These are phyloP conservation scores for Porogramme epimiltina DNA, from an alignment of 1,284 basidiomycete genomes.

Conservation along the genomic window DNA sequence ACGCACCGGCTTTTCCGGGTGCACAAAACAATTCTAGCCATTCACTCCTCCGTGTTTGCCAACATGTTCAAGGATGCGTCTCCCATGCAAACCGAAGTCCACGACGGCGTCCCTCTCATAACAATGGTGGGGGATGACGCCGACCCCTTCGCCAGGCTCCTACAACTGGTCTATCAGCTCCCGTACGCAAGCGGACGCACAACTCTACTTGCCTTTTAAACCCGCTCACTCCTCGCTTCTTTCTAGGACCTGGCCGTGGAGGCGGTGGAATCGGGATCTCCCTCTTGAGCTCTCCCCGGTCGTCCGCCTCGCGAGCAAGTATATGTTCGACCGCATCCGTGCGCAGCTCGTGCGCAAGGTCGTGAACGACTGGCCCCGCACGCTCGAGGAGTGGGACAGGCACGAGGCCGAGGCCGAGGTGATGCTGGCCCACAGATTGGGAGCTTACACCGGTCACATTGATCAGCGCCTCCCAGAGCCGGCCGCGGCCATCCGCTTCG, in stretches of 20 bases:
- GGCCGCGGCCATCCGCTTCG: slow-evolving; percentile 53
- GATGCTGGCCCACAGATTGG: neutral
- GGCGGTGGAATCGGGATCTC: slow-evolving; percentile 14
- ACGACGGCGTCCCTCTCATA: neutral
- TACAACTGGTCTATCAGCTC: neutral
- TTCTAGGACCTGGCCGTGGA: neutral
- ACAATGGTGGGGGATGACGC: neutral
- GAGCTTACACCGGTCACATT: neutral
- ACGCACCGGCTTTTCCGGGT: neutral
- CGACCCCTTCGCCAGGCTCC: neutral
- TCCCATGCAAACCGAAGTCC: neutral
- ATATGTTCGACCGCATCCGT: slow-evolving; percentile 58
- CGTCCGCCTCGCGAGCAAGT: slow-evolving; percentile 70
- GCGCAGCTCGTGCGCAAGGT: slow-evolving; percentile 54
- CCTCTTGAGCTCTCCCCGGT: slow-evolving; percentile 45
- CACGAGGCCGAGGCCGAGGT: slow-evolving; percentile 13
- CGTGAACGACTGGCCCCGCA: slow-evolving; percentile 57
- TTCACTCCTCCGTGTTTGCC: neutral
- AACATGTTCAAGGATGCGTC: slow-evolving; percentile 1
- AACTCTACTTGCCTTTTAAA: too few species aligned
- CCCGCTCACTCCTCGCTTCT: too few species aligned
- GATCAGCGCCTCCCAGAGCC: slow-evolving; percentile 18
- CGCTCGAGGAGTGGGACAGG: slow-evolving; percentile 62
- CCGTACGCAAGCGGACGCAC: too few species aligned
- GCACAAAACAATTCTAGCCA: neutral